Conservation (phyloP, 1,139 yeast species). For the Nakaseomyces uthaithaninus region DNA sequence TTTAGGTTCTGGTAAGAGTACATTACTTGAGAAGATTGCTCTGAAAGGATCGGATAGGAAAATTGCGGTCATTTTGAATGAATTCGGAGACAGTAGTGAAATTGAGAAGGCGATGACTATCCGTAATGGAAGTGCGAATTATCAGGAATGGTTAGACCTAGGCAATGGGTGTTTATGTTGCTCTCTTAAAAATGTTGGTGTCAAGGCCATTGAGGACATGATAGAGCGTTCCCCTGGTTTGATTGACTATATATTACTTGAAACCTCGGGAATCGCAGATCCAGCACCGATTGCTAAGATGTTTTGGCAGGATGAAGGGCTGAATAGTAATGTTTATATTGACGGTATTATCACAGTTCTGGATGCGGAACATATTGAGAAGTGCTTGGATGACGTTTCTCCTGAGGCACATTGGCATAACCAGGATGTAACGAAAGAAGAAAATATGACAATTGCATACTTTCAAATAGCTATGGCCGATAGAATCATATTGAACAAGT, state of each 20-base stretch:
- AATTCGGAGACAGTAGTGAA: slow-evolving; percentile 80
- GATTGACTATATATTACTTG: slow-evolving; percentile 82
- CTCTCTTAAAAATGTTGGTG: slow-evolving; percentile 91
- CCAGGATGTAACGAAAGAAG: slow-evolving; percentile 34
- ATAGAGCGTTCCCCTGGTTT: slow-evolving; percentile 62
- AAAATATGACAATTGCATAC: slow-evolving; percentile 74
- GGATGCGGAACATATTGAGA: slow-evolving; percentile 62
- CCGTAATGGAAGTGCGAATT: slow-evolving; percentile 49
- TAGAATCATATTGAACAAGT: slow-evolving; percentile 65
- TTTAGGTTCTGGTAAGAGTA: slow-evolving; percentile 90
- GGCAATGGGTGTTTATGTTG: slow-evolving; percentile 97
- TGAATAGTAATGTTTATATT: slow-evolving; percentile 72
- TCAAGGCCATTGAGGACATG: slow-evolving; percentile 83
- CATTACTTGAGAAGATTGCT: slow-evolving; percentile 69
- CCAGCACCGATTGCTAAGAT: slow-evolving; percentile 94
- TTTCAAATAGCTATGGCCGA: slow-evolving; percentile 89
- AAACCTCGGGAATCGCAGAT: slow-evolving; percentile 97
- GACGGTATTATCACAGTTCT: slow-evolving; percentile 93
- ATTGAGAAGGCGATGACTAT: slow-evolving; percentile 84
- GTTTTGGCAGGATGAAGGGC: slow-evolving; percentile 95
- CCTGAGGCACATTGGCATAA: slow-evolving; percentile 57
- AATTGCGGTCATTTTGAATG: slow-evolving; percentile 86
- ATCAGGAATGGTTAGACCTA: slow-evolving; percentile 90
- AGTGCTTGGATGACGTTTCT: slow-evolving; percentile 56
- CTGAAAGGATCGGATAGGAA: slow-evolving; percentile 49